A percentile compares a stretch with the other conserved stretches of the same genome.
phyloP scores from a whole-genome alignment of 2,329 filamentous ascomycete genomes.

The Daldinia eschscholtzii region DNA sequence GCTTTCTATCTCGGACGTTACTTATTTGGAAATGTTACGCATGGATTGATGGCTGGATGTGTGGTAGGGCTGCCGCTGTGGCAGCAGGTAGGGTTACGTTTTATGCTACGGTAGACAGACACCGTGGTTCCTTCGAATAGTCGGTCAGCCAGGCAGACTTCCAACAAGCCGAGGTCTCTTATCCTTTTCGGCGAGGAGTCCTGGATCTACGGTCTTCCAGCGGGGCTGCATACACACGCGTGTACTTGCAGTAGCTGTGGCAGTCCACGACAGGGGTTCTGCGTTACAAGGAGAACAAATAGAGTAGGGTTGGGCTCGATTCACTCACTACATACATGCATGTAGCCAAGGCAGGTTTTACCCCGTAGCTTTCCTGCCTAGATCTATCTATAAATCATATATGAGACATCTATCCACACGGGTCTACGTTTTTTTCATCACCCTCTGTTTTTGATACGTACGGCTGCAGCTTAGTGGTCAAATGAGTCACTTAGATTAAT shows the following conservation, averaged over 20 bases:
- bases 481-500: neutral
- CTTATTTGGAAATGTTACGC: slow-evolving; percentile 8
- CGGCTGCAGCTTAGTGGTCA: neutral
- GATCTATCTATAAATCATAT: neutral
- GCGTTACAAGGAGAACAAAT: neutral
- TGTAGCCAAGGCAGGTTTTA: neutral
- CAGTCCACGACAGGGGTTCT: slow-evolving; percentile 18
- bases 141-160: slow-evolving; percentile 28
- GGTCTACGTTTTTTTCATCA: neutral
- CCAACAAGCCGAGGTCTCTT: neutral
- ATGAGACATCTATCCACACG: slow-evolving; percentile 4
- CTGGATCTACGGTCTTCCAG: slow-evolving; percentile 26
- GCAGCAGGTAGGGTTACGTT: slow-evolving; percentile 39
- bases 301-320: neutral
- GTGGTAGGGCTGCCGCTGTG: slow-evolving; percentile 24
- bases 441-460: neutral
- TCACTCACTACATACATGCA: neutral
- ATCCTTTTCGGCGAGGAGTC: slow-evolving; percentile 4
- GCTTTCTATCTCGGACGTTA: slow-evolving; percentile 3
- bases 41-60: slow-evolving; percentile 8
- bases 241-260: slow-evolving; percentile 10
- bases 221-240: slow-evolving; percentile 18
- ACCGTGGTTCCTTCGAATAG: slow-evolving; percentile 7
- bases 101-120: slow-evolving; percentile 25
- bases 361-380: neutral